Evolutionary conservation across 495 filamentous ascomycete genomes (phyloP).

Genomic region (Neurospora sp.): DNA sequence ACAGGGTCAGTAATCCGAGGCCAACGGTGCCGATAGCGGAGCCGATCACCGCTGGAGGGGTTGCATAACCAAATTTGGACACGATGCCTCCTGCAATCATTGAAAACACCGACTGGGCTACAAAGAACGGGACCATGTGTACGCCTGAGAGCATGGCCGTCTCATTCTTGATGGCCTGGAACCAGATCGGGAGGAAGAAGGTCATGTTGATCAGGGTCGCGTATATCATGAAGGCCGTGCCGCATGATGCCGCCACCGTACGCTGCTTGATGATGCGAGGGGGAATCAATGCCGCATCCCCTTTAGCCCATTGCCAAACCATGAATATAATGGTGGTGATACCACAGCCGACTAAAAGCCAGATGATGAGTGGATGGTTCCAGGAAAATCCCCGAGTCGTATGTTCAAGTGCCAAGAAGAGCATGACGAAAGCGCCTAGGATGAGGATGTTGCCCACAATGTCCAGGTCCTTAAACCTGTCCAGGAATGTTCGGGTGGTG

Average conservation of each 20-base stretch:
- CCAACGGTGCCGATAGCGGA: conserved; percentile 47
- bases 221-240: conserved; percentile 27
- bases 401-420: conserved; percentile 39
- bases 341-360: conserved; percentile 34
- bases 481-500: conserved; percentile 7
- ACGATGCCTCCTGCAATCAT: conserved; percentile 38
- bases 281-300: conserved; percentile 24
- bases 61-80: conserved; percentile 25
- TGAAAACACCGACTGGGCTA: conserved; percentile 45
- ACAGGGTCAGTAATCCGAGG: conserved; percentile 52
- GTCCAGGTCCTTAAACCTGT: conserved; percentile 34
- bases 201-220: conserved; percentile 47
- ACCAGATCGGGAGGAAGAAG: conserved; percentile 46
- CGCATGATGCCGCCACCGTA: conserved; percentile 43
- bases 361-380: conserved; percentile 22
- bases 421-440: conserved; percentile 29
- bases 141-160: conserved; percentile 56
- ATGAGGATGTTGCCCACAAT: conserved; percentile 37
- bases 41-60: conserved; percentile 42
- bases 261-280: conserved; percentile 42
- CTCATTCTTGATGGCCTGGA: conserved; percentile 61
- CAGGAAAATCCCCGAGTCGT: conserved; percentile 36
- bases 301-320: conserved; percentile 8
- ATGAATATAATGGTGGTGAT: conserved; percentile 9
- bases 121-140: conserved; percentile 54